Conservation (phyloP, 176 grass and related monocot genomes). For the Raddia guianensis region DNA sequence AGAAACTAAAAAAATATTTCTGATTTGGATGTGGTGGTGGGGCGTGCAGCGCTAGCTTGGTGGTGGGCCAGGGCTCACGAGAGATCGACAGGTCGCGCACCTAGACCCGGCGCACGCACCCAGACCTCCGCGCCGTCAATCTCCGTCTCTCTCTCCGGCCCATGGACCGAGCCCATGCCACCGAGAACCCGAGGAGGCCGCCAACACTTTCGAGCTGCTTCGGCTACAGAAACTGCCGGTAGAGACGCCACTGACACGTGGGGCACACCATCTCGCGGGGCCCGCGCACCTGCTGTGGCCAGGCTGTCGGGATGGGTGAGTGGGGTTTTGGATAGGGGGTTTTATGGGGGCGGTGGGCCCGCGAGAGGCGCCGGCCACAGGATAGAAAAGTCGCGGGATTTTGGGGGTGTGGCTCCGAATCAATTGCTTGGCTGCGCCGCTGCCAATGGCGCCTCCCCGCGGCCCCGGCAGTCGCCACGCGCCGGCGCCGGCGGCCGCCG, state of each 20-base stretch:
- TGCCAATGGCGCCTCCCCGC: not conserved
- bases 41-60: slow-evolving; percentile 2
- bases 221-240: not conserved
- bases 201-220: not conserved
- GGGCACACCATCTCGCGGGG: accelerated
- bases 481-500: too few relatives aligned
- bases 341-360: slow-evolving; percentile 42
- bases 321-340: slow-evolving; percentile 33
- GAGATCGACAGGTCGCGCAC: accelerated
- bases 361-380: slow-evolving; percentile 33
- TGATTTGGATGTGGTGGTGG: slow-evolving; percentile 49
- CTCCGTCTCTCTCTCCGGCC: not conserved
- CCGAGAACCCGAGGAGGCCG: not conserved
- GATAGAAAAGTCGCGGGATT: slow-evolving; percentile 27
- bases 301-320: not conserved
- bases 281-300: not conserved
- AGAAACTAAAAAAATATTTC: not conserved
- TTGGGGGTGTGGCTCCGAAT: slow-evolving; percentile 43
- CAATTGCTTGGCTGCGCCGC: slow-evolving; percentile 22
- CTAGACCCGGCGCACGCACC: not conserved
- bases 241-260: not conserved
- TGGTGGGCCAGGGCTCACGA: slow-evolving; percentile 21
- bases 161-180: not conserved
- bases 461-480: not conserved
- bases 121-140: too few relatives aligned